Evolutionary conservation across 345 rosid genomes (phyloP), one percentile per base, ranked within the genome.

Genomic region (Durio zibethinus): DNA sequence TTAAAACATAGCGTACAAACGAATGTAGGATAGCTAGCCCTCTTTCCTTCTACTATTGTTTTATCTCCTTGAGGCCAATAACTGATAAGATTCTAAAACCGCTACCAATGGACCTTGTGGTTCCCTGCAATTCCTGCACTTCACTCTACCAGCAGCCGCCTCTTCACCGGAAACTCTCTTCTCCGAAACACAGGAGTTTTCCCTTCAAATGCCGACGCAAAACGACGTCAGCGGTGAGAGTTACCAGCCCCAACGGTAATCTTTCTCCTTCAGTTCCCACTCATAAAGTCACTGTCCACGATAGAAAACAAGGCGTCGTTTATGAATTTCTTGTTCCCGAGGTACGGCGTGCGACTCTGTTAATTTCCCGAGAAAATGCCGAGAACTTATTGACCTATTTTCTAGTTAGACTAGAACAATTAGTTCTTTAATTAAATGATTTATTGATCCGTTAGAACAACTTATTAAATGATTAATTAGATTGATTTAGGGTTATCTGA

Each of bases 321-420:
- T 97, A 93, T 79, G 92, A 95, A 78, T 95, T 95, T 74, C 52
- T 85, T 2, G 98, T 95, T 64, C 99, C 99, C 1, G 98, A 93
- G 98, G 99, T 92, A 64, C 45, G 59, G 31, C 40, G 35, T n/a
- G 47, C 3, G 18, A 31, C 23, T 53, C 60, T 29, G 40, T 79
- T 78, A 77, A 72, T 38, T 73, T 76, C 14, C 69, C 21, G 73
- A 27, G 77, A 40, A 76, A 73, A 73, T 43, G 73, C 63, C 2
- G 8, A 16, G 62, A 33, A 33, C 4, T 56, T 35, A 8, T 48
- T 47, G 40, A 48, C 42, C 57, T 50, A 31, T 16, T 29, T 50
- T 29, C 4, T 31, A 9, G 6, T 50, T 36, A 15, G 56, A 67
- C 14, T 68, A 23, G 53, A 43, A 6, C 20, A 43, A 25, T 25